phyloP scores from a whole-genome alignment of 805 yeast genomes.

The Hanseniaspora taiwanica region DNA sequence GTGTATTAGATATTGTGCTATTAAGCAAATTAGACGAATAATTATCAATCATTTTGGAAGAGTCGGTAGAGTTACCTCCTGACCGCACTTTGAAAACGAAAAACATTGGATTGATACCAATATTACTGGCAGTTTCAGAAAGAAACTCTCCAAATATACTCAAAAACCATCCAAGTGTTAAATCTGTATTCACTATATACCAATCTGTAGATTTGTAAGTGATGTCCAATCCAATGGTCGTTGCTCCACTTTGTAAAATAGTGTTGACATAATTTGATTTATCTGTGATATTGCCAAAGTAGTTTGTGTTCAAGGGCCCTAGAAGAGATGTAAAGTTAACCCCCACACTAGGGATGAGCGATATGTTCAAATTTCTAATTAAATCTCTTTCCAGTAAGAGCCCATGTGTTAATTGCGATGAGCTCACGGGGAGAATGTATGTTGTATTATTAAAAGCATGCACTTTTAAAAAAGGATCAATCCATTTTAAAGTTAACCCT shows the following conservation, averaged over 20 bases:
- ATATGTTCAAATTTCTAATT: conserved; percentile 27
- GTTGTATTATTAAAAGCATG: no score
- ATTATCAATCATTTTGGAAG: not conserved
- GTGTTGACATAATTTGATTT: not conserved
- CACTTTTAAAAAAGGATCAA: not conserved
- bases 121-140: not conserved
- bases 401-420: conserved; percentile 23
- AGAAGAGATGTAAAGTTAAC: conserved; percentile 17
- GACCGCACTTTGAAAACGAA: not conserved
- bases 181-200: not conserved
- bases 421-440: conserved; percentile 20
- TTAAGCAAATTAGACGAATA: not conserved
- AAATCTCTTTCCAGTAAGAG: conserved; percentile 37
- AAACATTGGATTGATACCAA: not conserved
- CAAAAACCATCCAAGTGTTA: not conserved
- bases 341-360: conserved; percentile 29
- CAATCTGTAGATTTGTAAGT: not conserved
- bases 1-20: no score
- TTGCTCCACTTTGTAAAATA: not conserved
- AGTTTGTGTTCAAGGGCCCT: not conserved
- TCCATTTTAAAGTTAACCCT: not conserved
- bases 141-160: not conserved
- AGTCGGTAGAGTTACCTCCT: not conserved
- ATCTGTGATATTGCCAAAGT: not conserved
- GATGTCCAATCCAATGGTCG: not conserved